Evolutionary conservation across 2,329 filamentous ascomycete species (phyloP).

Genomic region (Chalara sp.): DNA sequence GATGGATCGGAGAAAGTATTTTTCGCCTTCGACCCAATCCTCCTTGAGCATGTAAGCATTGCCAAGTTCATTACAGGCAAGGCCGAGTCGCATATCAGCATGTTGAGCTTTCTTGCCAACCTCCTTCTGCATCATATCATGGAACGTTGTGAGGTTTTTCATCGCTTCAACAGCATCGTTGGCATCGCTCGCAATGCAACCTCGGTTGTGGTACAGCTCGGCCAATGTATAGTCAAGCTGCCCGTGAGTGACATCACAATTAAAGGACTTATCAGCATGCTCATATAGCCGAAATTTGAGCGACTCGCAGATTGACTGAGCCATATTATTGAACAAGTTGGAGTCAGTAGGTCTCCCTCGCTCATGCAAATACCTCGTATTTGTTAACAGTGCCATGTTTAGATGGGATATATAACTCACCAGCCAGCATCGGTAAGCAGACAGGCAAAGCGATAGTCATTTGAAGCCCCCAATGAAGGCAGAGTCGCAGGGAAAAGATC

Average conservation of each 20-base stretch:
- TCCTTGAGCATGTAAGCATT: conserved; percentile 2
- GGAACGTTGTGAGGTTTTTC: background rate
- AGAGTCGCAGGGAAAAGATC: no score
- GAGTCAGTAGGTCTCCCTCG: background rate
- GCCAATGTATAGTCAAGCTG: background rate
- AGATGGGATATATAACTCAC: background rate
- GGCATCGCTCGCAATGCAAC: background rate
- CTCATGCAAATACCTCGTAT: background rate
- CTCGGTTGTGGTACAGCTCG: background rate
- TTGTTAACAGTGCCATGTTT: no score
- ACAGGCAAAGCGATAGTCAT: background rate
- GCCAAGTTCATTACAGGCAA: conserved; percentile 3
- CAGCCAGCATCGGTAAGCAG: background rate
- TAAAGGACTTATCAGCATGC: no score
- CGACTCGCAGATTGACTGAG: background rate
- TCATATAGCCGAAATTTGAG: background rate
- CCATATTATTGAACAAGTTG: background rate
- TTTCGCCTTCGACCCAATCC: background rate
- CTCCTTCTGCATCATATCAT: background rate
- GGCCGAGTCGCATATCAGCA: background rate
- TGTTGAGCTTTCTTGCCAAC: background rate
- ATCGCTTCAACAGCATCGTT: background rate
- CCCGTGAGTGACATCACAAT: no score
- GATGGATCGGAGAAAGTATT: conserved; percentile 3
- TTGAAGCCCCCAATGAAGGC: no score